Evolutionary conservation across 352 stramenopile genomes (phyloP), one percentile per base, ranked within the genome.

Genomic region (Globisporangium canariense): DNA sequence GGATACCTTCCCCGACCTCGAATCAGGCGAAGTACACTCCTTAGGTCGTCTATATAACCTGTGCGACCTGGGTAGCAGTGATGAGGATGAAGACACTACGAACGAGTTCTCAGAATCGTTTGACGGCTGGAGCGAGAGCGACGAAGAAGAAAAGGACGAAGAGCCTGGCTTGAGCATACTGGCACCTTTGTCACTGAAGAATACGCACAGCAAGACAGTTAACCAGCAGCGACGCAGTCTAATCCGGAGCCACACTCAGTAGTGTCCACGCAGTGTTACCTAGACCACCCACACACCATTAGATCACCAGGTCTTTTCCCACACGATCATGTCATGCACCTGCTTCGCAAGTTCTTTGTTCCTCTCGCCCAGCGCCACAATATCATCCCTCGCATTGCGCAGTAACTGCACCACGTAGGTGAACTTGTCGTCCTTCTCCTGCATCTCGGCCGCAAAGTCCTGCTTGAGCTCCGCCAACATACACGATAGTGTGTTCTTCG

Each of bases 321-420:
- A 84, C 30, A 70, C 36, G 18, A 74, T 67, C 69, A 79, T 55
- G 10, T 76, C 65, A 30, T 75, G 58, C 4, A 88, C 58, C 58
- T 86, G 64, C 25, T 70, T 70, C 38, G 92, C 75, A 13, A 93
- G 70, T 47, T 83, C 73, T 13, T 74, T 59, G 61, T 94, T 94
- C n/a, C 71, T 66, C 22, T 66, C 62, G 1, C 67, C 69, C 0
- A 94, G 74, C 50, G 72, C 59, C 10, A 82, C 65, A 51, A 94
- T 86, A 57, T 94, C 86, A 57, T 88, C 79, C 11, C 76, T 70
- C 16, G 83, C 79, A n/a, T 80, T 70, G 2, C 78, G 78, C 58
- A 93, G 57, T 22, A 93, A 66, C 52, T 67, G 50, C 2, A 86
- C 69, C 0, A 70, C 78, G 49, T 86, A 75, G 7, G 74, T 73